Evolutionary conservation across 495 filamentous ascomycete genomes (phyloP).

Genomic region (Cercophora newfieldiana): DNA sequence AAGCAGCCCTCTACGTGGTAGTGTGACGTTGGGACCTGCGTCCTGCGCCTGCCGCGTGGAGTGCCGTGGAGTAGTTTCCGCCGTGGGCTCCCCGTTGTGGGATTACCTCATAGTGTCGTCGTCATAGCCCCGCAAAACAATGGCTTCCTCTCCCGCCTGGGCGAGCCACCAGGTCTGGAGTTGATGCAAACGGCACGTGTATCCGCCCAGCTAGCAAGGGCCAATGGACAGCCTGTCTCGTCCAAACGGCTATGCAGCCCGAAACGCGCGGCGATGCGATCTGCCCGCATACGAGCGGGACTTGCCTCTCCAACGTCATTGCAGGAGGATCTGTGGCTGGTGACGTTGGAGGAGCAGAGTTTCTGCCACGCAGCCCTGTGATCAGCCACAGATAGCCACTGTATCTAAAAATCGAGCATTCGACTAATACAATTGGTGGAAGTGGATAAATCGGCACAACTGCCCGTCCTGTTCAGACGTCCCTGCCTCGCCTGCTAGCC

Average conservation of each 20-base stretch:
- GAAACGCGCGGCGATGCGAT: not conserved
- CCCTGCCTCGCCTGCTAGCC: too few species aligned
- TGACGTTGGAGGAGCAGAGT: constrained; percentile 6
- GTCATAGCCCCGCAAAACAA: constrained; percentile 4
- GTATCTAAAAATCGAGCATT: not conserved
- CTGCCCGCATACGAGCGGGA: not conserved
- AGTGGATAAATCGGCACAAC: not conserved
- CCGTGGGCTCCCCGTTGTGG: not conserved
- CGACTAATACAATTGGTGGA: not conserved
- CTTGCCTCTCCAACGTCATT: not conserved
- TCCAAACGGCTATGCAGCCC: not conserved
- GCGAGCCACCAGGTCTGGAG: too few species aligned
- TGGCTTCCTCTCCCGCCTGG: not conserved
- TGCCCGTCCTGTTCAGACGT: too few species aligned
- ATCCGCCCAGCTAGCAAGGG: not conserved
- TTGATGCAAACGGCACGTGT: constrained; percentile 2
- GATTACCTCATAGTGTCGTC: not conserved
- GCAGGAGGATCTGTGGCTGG: constrained; percentile 10
- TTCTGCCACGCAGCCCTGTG: not conserved
- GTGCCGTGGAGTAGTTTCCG: not conserved
- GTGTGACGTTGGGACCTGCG: not conserved
- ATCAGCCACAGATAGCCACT: not conserved
- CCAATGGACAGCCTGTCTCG: not conserved
- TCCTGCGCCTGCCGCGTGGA: not conserved
- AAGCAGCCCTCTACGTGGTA: not conserved